A percentile compares a stretch with the other conserved stretches of the same genome.
These are phyloP conservation scores for Colletotrichum musicola DNA, from an alignment of 2,329 filamentous ascomycete species.

Conservation along the genomic window DNA sequence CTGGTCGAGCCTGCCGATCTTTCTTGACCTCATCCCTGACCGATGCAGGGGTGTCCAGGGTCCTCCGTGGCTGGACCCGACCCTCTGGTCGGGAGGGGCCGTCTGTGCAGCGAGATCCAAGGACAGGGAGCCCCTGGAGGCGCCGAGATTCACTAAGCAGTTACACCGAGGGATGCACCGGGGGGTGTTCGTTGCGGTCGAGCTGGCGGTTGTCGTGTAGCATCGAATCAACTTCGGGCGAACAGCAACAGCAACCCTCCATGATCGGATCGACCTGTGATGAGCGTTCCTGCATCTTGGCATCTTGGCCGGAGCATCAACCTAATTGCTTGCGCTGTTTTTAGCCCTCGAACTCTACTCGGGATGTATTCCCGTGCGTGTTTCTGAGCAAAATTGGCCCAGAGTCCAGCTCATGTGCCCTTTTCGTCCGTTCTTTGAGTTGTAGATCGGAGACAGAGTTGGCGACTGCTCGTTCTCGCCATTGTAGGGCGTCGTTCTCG, in stretches of 20 bases:
- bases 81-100: slow-evolving; percentile 33
- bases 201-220: background rate
- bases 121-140: slow-evolving; percentile 15
- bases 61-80: slow-evolving; percentile 19
- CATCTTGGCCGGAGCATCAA: slow-evolving; percentile 20
- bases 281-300: slow-evolving; percentile 12
- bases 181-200: background rate
- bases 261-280: background rate
- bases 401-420: background rate
- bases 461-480: background rate
- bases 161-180: slow-evolving; percentile 9
- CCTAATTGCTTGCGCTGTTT: slow-evolving; percentile 3
- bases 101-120: slow-evolving; percentile 23
- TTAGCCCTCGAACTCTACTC: background rate
- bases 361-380: no score
- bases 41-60: background rate
- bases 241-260: background rate
- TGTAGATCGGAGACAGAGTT: background rate
- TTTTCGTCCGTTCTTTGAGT: slow-evolving; percentile 10
- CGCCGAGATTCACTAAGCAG: slow-evolving; percentile 1
- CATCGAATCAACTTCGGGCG: background rate
- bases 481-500: background rate
- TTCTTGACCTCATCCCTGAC: background rate
- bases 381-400: background rate
- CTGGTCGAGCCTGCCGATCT: background rate